phyloP scores from a whole-genome alignment of 306 rosid species.

The Abrus precatorius region DNA sequence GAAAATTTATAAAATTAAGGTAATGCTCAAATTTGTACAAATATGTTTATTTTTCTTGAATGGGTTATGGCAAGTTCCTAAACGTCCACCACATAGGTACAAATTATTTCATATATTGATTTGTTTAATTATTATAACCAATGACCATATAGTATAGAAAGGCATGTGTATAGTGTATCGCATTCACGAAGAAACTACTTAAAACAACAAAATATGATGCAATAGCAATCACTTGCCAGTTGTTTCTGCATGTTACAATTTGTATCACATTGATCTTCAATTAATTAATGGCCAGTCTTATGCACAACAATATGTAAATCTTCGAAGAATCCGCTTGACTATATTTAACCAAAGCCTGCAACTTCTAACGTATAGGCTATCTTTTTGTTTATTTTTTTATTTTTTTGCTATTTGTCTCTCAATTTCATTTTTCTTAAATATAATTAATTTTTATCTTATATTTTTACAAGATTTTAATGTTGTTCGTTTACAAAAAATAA shows the following conservation, averaged over 20 bases:
- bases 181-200: neutral
- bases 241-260: neutral
- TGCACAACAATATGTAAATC: neutral
- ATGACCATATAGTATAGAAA: too few relatives aligned
- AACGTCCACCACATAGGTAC: constrained; percentile 18
- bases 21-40: neutral
- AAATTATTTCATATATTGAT: neutral
- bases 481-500: too few relatives aligned
- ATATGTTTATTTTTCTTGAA: constrained; percentile 13
- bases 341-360: neutral
- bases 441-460: too few relatives aligned
- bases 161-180: neutral
- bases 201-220: neutral
- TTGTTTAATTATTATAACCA: neutral
- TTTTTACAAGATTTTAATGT: too few relatives aligned
- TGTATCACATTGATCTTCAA: neutral
- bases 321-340: constrained; percentile 13
- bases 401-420: too few relatives aligned
- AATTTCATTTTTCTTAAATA: too few relatives aligned
- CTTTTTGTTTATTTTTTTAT: neutral
- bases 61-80: neutral
- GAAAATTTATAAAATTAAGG: neutral
- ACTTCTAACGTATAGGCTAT: neutral
- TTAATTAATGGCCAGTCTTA: neutral
- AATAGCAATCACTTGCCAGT: neutral